These are phyloP conservation scores for Aspergillus floridensis DNA, from an alignment of 2,329 filamentous ascomycete species.

Conservation along the genomic window DNA sequence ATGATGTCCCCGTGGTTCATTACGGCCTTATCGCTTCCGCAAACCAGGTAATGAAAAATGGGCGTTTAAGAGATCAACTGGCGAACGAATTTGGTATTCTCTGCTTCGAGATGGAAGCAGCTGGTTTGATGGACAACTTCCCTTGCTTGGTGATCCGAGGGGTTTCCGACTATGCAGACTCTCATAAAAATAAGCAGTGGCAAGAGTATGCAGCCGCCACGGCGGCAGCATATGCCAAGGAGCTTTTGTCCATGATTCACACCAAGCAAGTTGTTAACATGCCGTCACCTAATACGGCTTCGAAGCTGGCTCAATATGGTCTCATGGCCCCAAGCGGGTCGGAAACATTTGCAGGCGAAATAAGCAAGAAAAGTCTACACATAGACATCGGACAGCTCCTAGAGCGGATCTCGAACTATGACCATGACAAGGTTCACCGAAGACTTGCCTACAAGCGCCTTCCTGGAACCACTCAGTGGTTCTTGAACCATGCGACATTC, in stretches of 20 bases:
- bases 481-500: conserved; percentile 15
- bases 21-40: conserved; percentile 22
- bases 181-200: conserved; percentile 5
- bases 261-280: background rate
- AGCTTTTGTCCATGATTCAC: background rate
- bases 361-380: background rate
- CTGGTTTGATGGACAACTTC: conserved; percentile 4
- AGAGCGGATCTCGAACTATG: conserved; percentile 19
- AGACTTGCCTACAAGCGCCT: conserved; percentile 21
- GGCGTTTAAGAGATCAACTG: background rate
- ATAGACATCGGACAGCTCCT: conserved; percentile 3
- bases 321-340: background rate
- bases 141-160: conserved; percentile 7
- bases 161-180: conserved; percentile 5
- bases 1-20: conserved; percentile 10
- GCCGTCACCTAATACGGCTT: background rate
- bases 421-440: conserved; percentile 19
- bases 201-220: background rate
- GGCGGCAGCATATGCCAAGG: background rate
- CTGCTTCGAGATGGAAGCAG: conserved; percentile 8
- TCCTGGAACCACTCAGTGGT: conserved; percentile 20
- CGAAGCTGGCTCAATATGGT: background rate
- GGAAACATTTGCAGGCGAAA: background rate
- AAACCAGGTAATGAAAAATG: conserved; percentile 14
- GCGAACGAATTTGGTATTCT: background rate